These are phyloP conservation scores for Colletotrichum shisoi DNA, from an alignment of 2,329 filamentous ascomycete genomes.

Conservation along the genomic window DNA sequence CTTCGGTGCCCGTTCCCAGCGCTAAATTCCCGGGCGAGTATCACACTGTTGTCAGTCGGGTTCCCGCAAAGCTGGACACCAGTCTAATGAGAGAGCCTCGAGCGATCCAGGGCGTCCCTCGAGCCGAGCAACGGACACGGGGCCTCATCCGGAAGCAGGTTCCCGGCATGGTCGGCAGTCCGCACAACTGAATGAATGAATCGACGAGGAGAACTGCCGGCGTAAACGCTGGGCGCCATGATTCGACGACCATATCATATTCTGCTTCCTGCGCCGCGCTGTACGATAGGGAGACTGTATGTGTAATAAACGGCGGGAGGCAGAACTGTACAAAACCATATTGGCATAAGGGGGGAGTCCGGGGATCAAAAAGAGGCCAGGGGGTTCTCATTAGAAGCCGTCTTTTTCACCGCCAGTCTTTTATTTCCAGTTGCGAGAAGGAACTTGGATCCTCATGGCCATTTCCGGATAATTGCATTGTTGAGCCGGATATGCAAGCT, in stretches of 20 bases:
- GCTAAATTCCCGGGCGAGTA: constrained; percentile 71
- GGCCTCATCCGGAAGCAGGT: constrained; percentile 66
- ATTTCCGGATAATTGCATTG: constrained; percentile 38
- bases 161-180: constrained; percentile 56
- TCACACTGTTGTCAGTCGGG: constrained; percentile 66
- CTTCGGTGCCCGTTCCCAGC: constrained; percentile 66
- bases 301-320: constrained; percentile 37
- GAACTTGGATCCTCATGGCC: constrained; percentile 34
- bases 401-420: constrained; percentile 23
- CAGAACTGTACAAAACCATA: constrained; percentile 37
- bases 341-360: constrained; percentile 35
- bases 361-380: constrained; percentile 33
- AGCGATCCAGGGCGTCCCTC: constrained; percentile 86
- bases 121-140: constrained; percentile 61
- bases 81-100: constrained; percentile 91
- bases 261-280: constrained; percentile 26
- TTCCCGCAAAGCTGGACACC: constrained; percentile 84
- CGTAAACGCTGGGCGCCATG: constrained; percentile 17
- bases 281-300: constrained; percentile 38
- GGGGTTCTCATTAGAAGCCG: constrained; percentile 30
- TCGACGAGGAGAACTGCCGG: constrained; percentile 21
- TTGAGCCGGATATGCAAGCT: constrained; percentile 31
- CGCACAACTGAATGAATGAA: constrained; percentile 43
- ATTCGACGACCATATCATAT: constrained; percentile 32
- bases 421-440: constrained; percentile 22